These are phyloP conservation scores for Vachellia collinsii DNA, from an alignment of 306 rosid genomes.

Conservation along the genomic window DNA sequence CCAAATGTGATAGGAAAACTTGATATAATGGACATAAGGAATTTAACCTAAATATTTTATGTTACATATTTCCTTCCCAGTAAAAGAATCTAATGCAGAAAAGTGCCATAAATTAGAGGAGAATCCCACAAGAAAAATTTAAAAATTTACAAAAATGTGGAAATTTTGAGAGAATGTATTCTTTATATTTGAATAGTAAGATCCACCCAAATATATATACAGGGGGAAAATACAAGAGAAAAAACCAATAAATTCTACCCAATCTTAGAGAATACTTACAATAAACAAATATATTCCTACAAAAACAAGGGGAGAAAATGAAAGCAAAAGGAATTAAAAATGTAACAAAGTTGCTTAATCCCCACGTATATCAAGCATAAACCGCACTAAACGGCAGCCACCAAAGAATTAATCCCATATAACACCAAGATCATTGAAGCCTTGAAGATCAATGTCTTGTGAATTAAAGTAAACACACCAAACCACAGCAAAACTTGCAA, in stretches of 20 bases:
- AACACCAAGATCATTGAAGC: neutral
- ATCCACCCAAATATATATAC: neutral
- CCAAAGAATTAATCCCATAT: neutral
- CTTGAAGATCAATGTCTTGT: neutral
- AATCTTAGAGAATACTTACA: neutral
- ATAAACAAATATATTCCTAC: neutral
- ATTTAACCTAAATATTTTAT: too few relatives aligned
- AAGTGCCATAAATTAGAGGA: neutral
- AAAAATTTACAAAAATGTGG: neutral
- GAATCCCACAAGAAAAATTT: neutral
- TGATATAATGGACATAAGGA: too few relatives aligned
- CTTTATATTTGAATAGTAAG: neutral
- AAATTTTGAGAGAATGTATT: neutral
- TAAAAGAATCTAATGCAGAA: neutral
- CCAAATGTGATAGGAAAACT: too few relatives aligned
- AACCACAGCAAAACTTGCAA: neutral
- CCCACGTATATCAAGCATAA: neutral
- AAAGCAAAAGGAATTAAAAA: neutral
- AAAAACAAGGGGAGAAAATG: neutral
- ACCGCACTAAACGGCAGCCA: neutral
- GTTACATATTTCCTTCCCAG: neutral
- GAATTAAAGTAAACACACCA: neutral
- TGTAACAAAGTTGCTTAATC: neutral
- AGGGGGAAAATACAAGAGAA: neutral
- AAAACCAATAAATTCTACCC: neutral